phyloP scores from a whole-genome alignment of 2,329 filamentous ascomycete species.

The Penicillium sp. region DNA sequence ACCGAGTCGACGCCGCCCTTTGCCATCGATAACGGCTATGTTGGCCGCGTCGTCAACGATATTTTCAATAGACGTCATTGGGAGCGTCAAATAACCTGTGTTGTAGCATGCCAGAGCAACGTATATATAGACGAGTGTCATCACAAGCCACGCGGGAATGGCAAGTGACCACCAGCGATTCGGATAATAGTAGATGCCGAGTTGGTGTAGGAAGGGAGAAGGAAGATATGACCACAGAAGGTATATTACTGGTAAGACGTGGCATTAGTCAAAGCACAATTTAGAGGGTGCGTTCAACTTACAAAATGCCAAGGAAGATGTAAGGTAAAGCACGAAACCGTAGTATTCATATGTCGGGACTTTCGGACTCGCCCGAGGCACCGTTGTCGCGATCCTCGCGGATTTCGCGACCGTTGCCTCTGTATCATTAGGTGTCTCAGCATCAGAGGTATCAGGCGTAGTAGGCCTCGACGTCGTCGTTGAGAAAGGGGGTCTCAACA shows the following conservation, averaged over 20 bases:
- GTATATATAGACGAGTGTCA: slow-evolving; percentile 87
- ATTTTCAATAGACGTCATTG: slow-evolving; percentile 75
- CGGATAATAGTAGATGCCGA: slow-evolving; percentile 95
- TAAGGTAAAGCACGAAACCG: slow-evolving; percentile 93
- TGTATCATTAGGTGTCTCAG: slow-evolving; percentile 64
- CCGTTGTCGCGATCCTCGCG: slow-evolving; percentile 56
- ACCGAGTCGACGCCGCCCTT: slow-evolving; percentile 54
- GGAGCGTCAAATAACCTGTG: slow-evolving; percentile 78
- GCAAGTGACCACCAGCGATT: slow-evolving; percentile 97
- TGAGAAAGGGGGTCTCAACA: slow-evolving; percentile 69
- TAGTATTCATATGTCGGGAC: slow-evolving; percentile 99
- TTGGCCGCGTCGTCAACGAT: slow-evolving; percentile 87
- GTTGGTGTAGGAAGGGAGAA: slow-evolving; percentile 81
- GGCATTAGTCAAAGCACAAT: slow-evolving; percentile 39
- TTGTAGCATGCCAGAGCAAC: slow-evolving; percentile 90
- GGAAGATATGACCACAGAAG: slow-evolving; percentile 86
- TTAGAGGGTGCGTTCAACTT: slow-evolving; percentile 42
- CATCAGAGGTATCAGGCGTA: slow-evolving; percentile 86
- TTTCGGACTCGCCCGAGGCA: slow-evolving; percentile 82
- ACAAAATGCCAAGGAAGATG: slow-evolving; percentile 76
- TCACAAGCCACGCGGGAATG: slow-evolving; percentile 84
- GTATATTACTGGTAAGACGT: slow-evolving; percentile 50
- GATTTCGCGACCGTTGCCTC: slow-evolving; percentile 59
- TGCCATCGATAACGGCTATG: slow-evolving; percentile 74
- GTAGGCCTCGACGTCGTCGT: slow-evolving; percentile 76